A percentile compares a stretch with the other conserved stretches of the same genome.
These are phyloP conservation scores for Fusarium burgessii DNA, from an alignment of 2,329 filamentous ascomycete genomes.

Conservation along the genomic window DNA sequence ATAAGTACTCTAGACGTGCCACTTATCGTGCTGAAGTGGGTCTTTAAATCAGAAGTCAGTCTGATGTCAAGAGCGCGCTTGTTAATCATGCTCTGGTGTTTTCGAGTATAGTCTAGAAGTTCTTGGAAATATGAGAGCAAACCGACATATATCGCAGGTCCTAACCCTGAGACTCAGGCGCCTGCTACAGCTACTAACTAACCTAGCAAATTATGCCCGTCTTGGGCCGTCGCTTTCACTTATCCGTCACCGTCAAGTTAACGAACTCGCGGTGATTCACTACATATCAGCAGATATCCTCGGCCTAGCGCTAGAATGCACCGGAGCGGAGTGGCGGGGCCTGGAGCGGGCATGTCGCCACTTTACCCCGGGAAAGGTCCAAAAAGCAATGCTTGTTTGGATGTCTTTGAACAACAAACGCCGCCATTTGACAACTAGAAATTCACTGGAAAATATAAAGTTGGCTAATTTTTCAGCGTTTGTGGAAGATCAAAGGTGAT, in stretches of 20 bases:
- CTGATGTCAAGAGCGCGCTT: slow-evolving; percentile 33
- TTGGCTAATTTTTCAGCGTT: not conserved
- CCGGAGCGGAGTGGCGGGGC: slow-evolving; percentile 32
- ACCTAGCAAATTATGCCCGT: not conserved
- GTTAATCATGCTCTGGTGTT: slow-evolving; percentile 10
- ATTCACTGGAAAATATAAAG: not conserved
- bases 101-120: slow-evolving; percentile 31
- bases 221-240: slow-evolving; percentile 24
- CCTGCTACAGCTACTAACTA: not conserved
- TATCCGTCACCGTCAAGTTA: slow-evolving; percentile 32
- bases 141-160: not conserved
- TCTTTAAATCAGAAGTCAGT: not conserved
- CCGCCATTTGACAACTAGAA: not conserved
- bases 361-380: slow-evolving; percentile 40
- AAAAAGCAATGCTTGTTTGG: slow-evolving; percentile 19
- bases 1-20: slow-evolving; percentile 36
- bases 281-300: slow-evolving; percentile 29
- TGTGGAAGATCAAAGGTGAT: slow-evolving; percentile 17
- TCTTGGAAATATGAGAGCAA: slow-evolving; percentile 4
- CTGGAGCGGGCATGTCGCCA: slow-evolving; percentile 36
- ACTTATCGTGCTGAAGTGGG: slow-evolving; percentile 34
- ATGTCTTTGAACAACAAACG: not conserved
- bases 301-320: slow-evolving; percentile 28
- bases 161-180: not conserved
- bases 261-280: slow-evolving; percentile 18